A percentile compares a stretch with the other conserved stretches of the same genome.
Evolutionary conservation across 768 basidiomycete species (phyloP).

Genomic region (Calocera cornea): DNA sequence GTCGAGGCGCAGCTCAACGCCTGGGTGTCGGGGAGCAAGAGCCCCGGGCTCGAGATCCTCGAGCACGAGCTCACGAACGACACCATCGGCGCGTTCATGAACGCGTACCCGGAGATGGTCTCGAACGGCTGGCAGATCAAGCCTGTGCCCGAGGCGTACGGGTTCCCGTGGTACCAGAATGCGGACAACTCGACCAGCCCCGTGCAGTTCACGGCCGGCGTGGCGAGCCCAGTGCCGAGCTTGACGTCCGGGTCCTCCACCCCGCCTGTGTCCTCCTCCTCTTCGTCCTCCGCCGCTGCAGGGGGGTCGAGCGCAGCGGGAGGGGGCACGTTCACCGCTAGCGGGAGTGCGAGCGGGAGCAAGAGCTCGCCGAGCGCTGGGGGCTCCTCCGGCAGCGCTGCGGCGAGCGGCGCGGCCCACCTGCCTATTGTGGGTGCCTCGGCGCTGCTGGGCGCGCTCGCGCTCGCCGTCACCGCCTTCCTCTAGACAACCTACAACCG

Average conservation of each 20-base stretch:
- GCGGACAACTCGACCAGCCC: slow-evolving; percentile 13
- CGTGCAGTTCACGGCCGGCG: not conserved
- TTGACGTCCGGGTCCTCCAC: not conserved
- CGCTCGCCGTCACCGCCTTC: not conserved
- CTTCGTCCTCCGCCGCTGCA: not conserved
- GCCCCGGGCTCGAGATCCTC: slow-evolving; percentile 24
- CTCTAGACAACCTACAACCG: too few species aligned
- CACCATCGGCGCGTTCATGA: slow-evolving; percentile 42
- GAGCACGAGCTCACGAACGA: slow-evolving; percentile 24
- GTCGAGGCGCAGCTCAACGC: not conserved
- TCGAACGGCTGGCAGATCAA: slow-evolving; percentile 55
- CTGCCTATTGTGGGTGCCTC: not conserved
- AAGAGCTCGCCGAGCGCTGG: not conserved
- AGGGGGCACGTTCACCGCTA: not conserved
- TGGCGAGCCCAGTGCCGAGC: not conserved
- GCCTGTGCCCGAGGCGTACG: slow-evolving; percentile 35
- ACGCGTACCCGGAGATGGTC: slow-evolving; percentile 47
- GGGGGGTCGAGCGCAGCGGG: not conserved
- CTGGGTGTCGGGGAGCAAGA: slow-evolving; percentile 19
- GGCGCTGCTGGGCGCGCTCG: not conserved
- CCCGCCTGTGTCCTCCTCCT: not conserved
- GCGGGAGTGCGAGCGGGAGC: not conserved
- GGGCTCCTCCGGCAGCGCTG: not conserved
- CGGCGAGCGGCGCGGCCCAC: not conserved
- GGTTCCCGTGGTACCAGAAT: slow-evolving; percentile 26